phyloP scores from a whole-genome alignment of 2,329 filamentous ascomycete species.

The Aspergillus sp. region DNA sequence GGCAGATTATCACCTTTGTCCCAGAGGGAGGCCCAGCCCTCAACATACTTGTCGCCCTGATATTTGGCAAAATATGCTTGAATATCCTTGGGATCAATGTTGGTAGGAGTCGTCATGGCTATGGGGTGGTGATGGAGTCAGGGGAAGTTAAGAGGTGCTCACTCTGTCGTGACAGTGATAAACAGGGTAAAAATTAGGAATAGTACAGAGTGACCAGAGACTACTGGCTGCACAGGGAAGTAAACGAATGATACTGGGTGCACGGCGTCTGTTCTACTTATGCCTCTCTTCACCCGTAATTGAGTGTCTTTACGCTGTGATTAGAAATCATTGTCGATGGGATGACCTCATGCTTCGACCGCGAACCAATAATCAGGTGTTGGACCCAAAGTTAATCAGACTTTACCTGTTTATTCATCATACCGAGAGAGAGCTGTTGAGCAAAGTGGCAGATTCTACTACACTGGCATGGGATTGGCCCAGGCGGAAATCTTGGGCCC shows the following conservation, averaged over 20 bases:
- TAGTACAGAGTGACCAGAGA: slow-evolving; percentile 8
- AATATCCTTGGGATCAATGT: slow-evolving; percentile 21
- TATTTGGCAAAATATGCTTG: slow-evolving; percentile 46
- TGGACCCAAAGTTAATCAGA: too few relatives aligned
- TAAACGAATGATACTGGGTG: slow-evolving; percentile 11
- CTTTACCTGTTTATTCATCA: too few relatives aligned
- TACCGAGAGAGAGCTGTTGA: too few relatives aligned
- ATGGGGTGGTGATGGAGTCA: slow-evolving; percentile 3
- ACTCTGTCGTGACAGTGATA: neutral
- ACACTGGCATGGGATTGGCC: too few relatives aligned
- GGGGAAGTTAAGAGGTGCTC: neutral
- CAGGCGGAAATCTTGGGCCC: too few relatives aligned
- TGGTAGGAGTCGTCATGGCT: slow-evolving; percentile 16
- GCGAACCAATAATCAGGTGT: too few relatives aligned
- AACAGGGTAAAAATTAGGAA: too few relatives aligned
- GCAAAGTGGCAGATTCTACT: too few relatives aligned
- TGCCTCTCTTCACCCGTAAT: too few relatives aligned
- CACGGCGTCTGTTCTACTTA: slow-evolving; percentile 10
- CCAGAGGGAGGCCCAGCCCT: slow-evolving; percentile 58
- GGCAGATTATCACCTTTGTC: slow-evolving; percentile 51
- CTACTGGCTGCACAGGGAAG: slow-evolving; percentile 7
- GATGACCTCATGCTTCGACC: slow-evolving; percentile 8
- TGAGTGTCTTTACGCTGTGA: neutral
- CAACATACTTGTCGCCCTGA: slow-evolving; percentile 40
- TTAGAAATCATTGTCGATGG: slow-evolving; percentile 9